A percentile compares a stretch with the other conserved stretches of the same genome.
Evolutionary conservation across 2,329 filamentous ascomycete species (phyloP).

Genomic region (Ophiocordyceps camponoti-floridani): DNA sequence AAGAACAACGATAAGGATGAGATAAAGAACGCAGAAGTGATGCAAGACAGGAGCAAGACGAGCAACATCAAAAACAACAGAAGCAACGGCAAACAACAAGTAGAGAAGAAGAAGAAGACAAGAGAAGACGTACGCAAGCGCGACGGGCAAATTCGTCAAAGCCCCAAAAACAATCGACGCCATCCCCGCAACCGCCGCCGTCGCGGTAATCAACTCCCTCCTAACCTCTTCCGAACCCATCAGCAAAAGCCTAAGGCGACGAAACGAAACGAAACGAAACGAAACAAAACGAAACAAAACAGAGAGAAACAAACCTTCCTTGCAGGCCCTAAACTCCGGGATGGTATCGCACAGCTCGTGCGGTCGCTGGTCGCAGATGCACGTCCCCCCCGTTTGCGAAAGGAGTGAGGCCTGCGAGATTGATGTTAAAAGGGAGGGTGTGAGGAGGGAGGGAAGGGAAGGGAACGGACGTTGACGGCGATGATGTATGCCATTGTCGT

Average conservation of each 20-base stretch:
- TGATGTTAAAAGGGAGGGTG: constrained; percentile 49
- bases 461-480: constrained; percentile 24
- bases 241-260: no score
- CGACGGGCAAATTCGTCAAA: constrained; percentile 51
- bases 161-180: constrained; percentile 72
- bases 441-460: constrained; percentile 53
- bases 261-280: no score
- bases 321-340: constrained; percentile 23
- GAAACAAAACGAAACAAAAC: constrained; percentile 6
- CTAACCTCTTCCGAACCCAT: constrained; percentile 33
- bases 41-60: no score
- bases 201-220: constrained; percentile 68
- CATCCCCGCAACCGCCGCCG: constrained; percentile 64
- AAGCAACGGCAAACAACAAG: no score
- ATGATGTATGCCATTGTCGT: constrained; percentile 43
- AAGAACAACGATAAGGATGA: no score
- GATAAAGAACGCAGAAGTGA: no score
- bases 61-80: no score
- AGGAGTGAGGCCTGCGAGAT: constrained; percentile 13
- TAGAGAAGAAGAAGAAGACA: no score
- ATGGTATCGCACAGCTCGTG: constrained; percentile 40
- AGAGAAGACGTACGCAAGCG: no score
- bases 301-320: constrained; percentile 22
- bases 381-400: constrained; percentile 52
- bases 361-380: constrained; percentile 42